Conservation (phyloP, 2,329 filamentous ascomycete genomes). For the Myotisia sp. region DNA sequence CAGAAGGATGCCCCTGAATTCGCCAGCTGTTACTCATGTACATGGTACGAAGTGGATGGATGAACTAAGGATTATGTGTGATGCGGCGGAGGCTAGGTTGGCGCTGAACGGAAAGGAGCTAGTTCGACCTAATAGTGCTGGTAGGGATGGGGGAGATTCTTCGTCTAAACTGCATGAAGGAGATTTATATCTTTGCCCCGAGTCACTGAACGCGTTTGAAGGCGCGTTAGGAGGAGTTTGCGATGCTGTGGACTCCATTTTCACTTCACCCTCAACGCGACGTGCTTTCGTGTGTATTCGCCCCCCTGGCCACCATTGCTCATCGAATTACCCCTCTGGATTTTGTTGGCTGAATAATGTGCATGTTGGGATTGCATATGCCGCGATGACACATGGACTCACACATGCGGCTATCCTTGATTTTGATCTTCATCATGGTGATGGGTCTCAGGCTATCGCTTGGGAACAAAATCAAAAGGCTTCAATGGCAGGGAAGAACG, state of each 20-base stretch:
- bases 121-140: conserved; percentile 40
- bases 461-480: conserved; percentile 78
- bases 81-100: conserved; percentile 62
- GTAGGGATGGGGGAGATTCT: conserved; percentile 27
- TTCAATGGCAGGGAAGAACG: conserved; percentile 50
- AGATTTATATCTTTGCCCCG: conserved; percentile 77
- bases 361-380: conserved; percentile 89
- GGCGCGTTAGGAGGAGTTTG: conserved; percentile 85
- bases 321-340: conserved; percentile 72
- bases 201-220: conserved; percentile 76
- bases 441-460: conserved; percentile 87
- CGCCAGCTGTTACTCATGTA: conserved; percentile 71
- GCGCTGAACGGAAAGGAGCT: conserved; percentile 67
- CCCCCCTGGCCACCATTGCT: conserved; percentile 92
- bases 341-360: conserved; percentile 99
- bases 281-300: conserved; percentile 85
- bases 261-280: conserved; percentile 48
- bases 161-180: conserved; percentile 59
- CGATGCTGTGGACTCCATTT: conserved; percentile 79
- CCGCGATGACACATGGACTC: conserved; percentile 64
- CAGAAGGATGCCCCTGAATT: conserved; percentile 55
- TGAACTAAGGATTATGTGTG: conserved; percentile 73
- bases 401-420: conserved; percentile 91
- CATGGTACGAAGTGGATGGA: conserved; percentile 91
- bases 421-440: conserved; percentile 82